Evolutionary conservation across 371 early-diverging fungal genomes (phyloP).

Genomic region (Mucor plumbeus): DNA sequence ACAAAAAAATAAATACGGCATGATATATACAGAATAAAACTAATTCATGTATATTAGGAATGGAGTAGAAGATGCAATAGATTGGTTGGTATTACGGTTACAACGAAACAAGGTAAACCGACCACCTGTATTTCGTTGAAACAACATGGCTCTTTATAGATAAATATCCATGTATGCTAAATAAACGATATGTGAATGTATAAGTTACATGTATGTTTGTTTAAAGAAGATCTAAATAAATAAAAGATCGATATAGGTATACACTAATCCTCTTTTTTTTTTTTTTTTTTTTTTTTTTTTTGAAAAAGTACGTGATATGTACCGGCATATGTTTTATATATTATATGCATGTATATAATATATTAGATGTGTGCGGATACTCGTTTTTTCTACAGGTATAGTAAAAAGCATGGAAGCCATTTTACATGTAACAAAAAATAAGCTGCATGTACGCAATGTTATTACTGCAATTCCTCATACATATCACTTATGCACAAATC

Average conservation of each 20-base stretch:
- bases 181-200: neutral
- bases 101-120: conserved; percentile 79
- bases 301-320: too few species aligned
- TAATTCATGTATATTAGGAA: conserved; percentile 49
- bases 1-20: neutral
- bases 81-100: conserved; percentile 80
- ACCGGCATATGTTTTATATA: neutral
- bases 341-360: too few species aligned
- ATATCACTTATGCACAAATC: neutral
- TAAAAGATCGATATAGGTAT: neutral
- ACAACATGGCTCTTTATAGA: conserved; percentile 7
- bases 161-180: neutral
- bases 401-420: neutral
- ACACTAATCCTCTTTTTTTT: too few species aligned
- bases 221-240: neutral
- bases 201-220: neutral
- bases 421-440: neutral
- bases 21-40: neutral
- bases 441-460: neutral
- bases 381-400: too few species aligned
- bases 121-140: conserved; percentile 73
- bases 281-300: too few species aligned
- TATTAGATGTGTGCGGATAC: neutral
- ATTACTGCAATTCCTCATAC: neutral
- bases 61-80: conserved; percentile 85